Evolutionary conservation across 139 green algal genomes (phyloP).

Genomic region (Chlamydomonas schloesseri): DNA sequence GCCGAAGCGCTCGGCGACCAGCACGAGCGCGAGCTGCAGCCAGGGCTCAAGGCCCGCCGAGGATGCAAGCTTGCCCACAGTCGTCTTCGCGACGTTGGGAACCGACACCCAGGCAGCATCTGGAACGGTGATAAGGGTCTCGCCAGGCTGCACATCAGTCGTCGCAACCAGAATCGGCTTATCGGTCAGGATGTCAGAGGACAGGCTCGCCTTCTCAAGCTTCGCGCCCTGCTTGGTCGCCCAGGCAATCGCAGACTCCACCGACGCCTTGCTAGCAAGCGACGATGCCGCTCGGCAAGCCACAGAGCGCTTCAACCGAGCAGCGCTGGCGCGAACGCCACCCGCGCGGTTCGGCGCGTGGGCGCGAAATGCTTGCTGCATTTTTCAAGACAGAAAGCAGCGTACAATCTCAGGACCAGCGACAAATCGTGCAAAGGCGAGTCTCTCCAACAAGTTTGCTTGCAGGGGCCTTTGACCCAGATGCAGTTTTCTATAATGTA

Average conservation of each 20-base stretch:
- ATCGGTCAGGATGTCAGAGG: constrained; percentile 42
- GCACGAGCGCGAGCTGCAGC: constrained; percentile 80
- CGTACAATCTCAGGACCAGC: not conserved
- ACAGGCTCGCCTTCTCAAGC: constrained; percentile 42
- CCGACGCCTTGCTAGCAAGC: not conserved
- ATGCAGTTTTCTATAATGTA: no score
- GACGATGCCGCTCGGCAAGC: not conserved
- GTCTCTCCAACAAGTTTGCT: no score
- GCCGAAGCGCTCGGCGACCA: constrained; percentile 73
- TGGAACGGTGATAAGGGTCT: constrained; percentile 47
- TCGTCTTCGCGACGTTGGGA: constrained; percentile 29
- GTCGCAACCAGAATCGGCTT: constrained; percentile 48
- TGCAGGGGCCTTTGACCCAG: no score
- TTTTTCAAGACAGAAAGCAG: no score
- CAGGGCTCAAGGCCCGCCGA: constrained; percentile 73
- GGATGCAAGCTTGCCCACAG: constrained; percentile 31
- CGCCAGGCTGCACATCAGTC: constrained; percentile 49
- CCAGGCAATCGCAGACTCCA: constrained; percentile 21
- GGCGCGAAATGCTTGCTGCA: constrained; percentile 35
- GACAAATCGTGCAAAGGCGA: no score
- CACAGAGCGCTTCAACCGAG: not conserved
- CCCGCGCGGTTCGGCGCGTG: not conserved
- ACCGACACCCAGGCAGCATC: constrained; percentile 51
- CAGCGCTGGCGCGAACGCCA: not conserved
- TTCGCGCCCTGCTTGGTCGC: constrained; percentile 29